Conservation (phyloP, 2,329 filamentous ascomycete genomes). For the Aspergillus jensenii region DNA sequence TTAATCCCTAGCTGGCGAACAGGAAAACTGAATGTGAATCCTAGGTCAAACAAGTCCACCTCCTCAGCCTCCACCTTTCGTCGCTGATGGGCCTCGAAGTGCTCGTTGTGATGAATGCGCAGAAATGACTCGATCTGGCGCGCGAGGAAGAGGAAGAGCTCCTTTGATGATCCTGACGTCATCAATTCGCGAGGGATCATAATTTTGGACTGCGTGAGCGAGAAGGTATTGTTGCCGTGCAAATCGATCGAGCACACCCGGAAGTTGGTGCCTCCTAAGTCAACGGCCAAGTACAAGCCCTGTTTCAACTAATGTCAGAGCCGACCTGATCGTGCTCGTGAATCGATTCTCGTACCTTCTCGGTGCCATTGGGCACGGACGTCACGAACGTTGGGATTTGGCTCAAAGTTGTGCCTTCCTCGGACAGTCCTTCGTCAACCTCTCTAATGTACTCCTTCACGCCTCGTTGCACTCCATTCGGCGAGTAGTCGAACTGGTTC, state of each 20-base stretch:
- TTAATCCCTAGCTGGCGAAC: conserved; percentile 94
- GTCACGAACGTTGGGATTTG: conserved; percentile 99
- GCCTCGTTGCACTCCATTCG: conserved; percentile 73
- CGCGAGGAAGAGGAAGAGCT: conserved; percentile 90
- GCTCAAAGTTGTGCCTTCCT: conserved; percentile 77
- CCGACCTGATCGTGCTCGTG: conserved; percentile 5
- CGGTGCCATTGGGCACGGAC: conserved; percentile 90
- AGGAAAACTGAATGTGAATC: conserved; percentile 99
- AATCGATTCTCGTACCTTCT: conserved; percentile 65
- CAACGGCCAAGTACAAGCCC: conserved; percentile 94
- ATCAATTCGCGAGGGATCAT: conserved; percentile 87
- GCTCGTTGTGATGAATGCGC: conserved; percentile 80
- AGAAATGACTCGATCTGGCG: conserved; percentile 90
- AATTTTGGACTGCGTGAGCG: conserved; percentile 88
- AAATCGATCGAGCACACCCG: conserved; percentile 93
- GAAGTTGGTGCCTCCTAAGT: conserved; percentile 98
- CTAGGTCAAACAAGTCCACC: conserved; percentile 83
- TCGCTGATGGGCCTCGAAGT: conserved; percentile 70
- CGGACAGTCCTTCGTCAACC: conserved; percentile 80
- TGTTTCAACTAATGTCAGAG: conserved; percentile 39
- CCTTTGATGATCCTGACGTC: conserved; percentile 79
- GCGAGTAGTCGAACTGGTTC: conserved; percentile 79
- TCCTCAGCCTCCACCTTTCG: conserved; percentile 61
- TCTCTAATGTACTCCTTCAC: conserved; percentile 84
- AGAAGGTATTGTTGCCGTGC: conserved; percentile 93